These are phyloP conservation scores for Tubosaeta sp. DNA, from an alignment of 768 basidiomycete species.

Conservation along the genomic window DNA sequence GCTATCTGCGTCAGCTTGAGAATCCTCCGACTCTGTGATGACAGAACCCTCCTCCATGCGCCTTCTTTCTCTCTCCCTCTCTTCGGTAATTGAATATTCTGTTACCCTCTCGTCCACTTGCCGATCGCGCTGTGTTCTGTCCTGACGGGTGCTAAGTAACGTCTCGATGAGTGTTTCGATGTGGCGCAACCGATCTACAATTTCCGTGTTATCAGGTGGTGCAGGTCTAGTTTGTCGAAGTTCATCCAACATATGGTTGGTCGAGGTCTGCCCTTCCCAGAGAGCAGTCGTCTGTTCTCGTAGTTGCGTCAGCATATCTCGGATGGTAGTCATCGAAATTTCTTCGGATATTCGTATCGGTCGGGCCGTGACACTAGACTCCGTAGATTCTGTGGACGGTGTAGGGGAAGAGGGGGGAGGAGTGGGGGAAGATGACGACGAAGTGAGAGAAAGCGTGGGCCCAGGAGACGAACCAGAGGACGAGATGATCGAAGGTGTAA, in stretches of 20 bases:
- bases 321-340: slow-evolving; percentile 40
- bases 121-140: not conserved
- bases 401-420: slow-evolving; percentile 36
- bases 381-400: slow-evolving; percentile 26
- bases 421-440: slow-evolving; percentile 31
- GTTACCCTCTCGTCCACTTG: slow-evolving; percentile 7
- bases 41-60: slow-evolving; percentile 21
- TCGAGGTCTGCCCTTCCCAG: slow-evolving; percentile 56
- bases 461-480: slow-evolving; percentile 33
- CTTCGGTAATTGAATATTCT: slow-evolving; percentile 16
- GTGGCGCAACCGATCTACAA: slow-evolving; percentile 26
- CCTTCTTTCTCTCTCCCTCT: slow-evolving; percentile 13
- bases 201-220: slow-evolving; percentile 38
- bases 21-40: slow-evolving; percentile 27
- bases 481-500: slow-evolving; percentile 32
- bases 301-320: slow-evolving; percentile 53
- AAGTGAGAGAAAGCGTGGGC: slow-evolving; percentile 38
- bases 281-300: slow-evolving; percentile 57
- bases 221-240: slow-evolving; percentile 46
- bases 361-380: slow-evolving; percentile 36
- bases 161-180: slow-evolving; percentile 24
- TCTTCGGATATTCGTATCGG: slow-evolving; percentile 23
- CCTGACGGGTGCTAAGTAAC: slow-evolving; percentile 7
- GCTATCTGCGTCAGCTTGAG: slow-evolving; percentile 24
- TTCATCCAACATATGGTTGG: slow-evolving; percentile 60